Evolutionary conservation across 768 basidiomycete genomes (phyloP).

Genomic region (Boletus pseudopeckii): DNA sequence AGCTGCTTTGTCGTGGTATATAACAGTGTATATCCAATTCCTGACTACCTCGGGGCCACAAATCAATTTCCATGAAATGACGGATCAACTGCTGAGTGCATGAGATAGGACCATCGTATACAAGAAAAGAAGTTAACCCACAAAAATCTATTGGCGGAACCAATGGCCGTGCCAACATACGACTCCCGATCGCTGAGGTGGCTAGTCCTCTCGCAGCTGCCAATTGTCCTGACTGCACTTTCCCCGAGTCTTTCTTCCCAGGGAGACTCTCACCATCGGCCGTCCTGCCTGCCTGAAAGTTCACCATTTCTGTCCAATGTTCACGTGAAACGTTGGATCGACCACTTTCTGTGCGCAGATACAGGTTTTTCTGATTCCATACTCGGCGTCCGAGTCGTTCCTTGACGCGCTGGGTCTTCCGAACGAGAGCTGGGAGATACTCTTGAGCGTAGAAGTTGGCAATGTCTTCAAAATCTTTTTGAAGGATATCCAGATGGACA

Average conservation of each 20-base stretch:
- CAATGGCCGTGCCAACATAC: neutral
- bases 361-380: constrained; percentile 59
- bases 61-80: constrained; percentile 19
- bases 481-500: constrained; percentile 54
- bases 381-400: constrained; percentile 78
- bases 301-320: constrained; percentile 50
- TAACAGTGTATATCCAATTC: constrained; percentile 6
- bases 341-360: constrained; percentile 33
- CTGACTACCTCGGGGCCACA: neutral
- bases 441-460: constrained; percentile 36
- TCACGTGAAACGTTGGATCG: constrained; percentile 40
- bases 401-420: constrained; percentile 61
- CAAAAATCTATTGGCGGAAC: constrained; percentile 21
- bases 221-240: neutral
- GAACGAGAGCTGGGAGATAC: constrained; percentile 44
- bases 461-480: constrained; percentile 52
- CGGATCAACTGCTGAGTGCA: constrained; percentile 19
- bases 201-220: constrained; percentile 3
- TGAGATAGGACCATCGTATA: neutral
- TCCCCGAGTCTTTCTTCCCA: neutral
- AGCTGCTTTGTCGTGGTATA: neutral
- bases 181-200: neutral
- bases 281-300: constrained; percentile 34
- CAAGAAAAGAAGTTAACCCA: constrained; percentile 12
- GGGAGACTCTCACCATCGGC: neutral